Evolutionary conservation across 495 filamentous ascomycete species (phyloP), one percentile per base, ranked within the genome.

Genomic region (Penicillium ucsense): DNA sequence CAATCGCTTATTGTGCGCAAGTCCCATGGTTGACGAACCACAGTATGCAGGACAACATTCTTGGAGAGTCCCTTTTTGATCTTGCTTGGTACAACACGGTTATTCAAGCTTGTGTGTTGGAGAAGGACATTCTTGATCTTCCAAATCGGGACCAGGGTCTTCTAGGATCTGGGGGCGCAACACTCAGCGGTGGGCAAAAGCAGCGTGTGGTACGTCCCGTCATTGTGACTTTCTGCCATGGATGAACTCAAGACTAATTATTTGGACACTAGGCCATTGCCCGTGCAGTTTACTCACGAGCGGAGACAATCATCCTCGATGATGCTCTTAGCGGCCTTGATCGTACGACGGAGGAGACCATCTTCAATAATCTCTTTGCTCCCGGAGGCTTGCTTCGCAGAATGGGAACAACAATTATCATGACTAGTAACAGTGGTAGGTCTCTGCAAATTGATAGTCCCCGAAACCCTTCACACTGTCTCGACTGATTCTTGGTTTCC

Each of bases 111-210:
- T 70, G 65, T 45, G 57, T 54, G 4, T 45, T 72, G 0, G 45
- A 55, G 20, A 20, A 43, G 0, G 65, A 70, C 52, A 35, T 71
- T 7, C 31, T 40, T 6, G 43, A 33, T 3, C 41, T 53, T 10
- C 39, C 83, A 0, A 72, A 80, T 50, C 78, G 84, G 6, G 88
- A 92, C 52, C 54, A 69, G 44, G 90, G 86, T 0, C 79, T 86
- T 57, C 86, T 91, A 51, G 88, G 87, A 10, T 86, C 88, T 55
- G 74, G 84, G 20, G 88, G 88, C 30, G 85, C 89, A 52, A 87
- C 82, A 1, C 77, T 92, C 4, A 89, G 84, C 37, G 88, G 88
- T 35, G 88, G 88, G 3, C 88, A 92, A 60, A 90, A 89, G 54
- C 84, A 89, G 56, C 41, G 43, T 30, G 46, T 43, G n/a, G 33